Evolutionary conservation across 1,284 basidiomycete species (phyloP).

Genomic region (Cerioporus squamosus): DNA sequence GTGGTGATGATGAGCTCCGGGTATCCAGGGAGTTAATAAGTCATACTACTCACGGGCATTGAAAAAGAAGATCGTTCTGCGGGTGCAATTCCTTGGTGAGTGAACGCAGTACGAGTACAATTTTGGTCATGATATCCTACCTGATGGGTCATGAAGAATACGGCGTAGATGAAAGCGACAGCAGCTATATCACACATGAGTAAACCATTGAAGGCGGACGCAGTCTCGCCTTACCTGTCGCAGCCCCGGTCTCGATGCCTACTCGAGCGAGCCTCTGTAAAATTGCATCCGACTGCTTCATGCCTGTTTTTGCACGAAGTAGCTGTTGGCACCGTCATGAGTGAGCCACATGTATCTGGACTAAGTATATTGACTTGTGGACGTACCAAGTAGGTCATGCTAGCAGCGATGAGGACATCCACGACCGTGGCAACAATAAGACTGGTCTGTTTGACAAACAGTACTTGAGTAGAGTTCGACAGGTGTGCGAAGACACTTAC

Average conservation of each 20-base stretch:
- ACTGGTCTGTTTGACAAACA: no score
- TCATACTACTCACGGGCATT: no score
- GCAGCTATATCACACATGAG: background rate
- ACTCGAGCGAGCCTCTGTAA: conserved; percentile 19
- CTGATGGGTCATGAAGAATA: background rate
- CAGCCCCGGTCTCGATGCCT: conserved; percentile 21
- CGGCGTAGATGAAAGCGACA: conserved; percentile 4
- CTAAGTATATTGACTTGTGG: background rate
- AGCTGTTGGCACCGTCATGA: background rate
- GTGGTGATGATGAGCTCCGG: background rate
- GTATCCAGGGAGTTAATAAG: no score
- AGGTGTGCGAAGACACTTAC: no score
- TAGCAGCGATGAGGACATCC: no score
- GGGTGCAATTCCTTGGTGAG: no score
- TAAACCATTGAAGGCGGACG: background rate
- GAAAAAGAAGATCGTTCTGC: no score
- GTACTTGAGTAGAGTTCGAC: no score
- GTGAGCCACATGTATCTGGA: background rate
- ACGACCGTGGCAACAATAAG: no score
- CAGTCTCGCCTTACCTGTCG: conserved; percentile 18
- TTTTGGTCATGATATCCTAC: background rate
- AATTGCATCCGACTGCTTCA: conserved; percentile 13
- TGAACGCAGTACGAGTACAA: no score
- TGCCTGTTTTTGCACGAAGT: conserved; percentile 10
- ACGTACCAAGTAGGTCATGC: background rate